Base-by-base conservation (phyloP, 2,329 filamentous ascomycete species). In the Nemania sp. region DNA sequence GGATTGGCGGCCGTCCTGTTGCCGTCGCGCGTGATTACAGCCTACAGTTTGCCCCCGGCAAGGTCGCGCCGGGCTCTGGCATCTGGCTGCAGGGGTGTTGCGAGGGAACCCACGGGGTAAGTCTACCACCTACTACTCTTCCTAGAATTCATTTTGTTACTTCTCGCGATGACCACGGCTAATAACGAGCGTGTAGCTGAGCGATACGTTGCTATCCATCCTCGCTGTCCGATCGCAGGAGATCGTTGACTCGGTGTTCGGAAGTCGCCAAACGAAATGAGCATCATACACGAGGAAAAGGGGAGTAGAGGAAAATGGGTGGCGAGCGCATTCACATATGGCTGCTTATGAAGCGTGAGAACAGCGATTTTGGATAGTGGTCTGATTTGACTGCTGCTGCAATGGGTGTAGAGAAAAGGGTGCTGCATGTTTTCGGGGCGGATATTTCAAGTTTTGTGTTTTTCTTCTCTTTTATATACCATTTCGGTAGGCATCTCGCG, bases 21-120 rank as follows among this genome's bases (percentile, higher is more conserved):
- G 59, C 52, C 14, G 89, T 96, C 1, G 78, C 79, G 26, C 82
- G 93, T 48, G 83, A 97, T 70, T 97, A 97, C 72, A 80, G 80
- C 46, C 83, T 97, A 43, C 76, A 86, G 54, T 91, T 95, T 68
- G 79, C 82, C 43, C 75, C 81, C 1, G 86, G 82, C 24, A 79
- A 81, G 42, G 87, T 97, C 28, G 80, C 84, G n/a, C 68, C 79
- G 0, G 83, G 86, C 39, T 88, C 90, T 12, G 92, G 92, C 3
- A 79, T 97, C 54, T 97, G 90, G 88, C 78, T 97, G 64, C 94
- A 97, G 71, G 93, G 93, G 26, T 97, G 92, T 75, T 95, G 91
- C 70, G 92, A 97, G 77, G 84, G 80, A 57, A 96, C 91, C 28
- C 93, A 97, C 72, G 93, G 93, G 55, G 88, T 93, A 81, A 84